A percentile compares a stretch with the other conserved stretches of the same genome.
These are phyloP conservation scores for Sordariomycetes sp. DNA, from an alignment of 2,329 filamentous ascomycete species.

Conservation along the genomic window DNA sequence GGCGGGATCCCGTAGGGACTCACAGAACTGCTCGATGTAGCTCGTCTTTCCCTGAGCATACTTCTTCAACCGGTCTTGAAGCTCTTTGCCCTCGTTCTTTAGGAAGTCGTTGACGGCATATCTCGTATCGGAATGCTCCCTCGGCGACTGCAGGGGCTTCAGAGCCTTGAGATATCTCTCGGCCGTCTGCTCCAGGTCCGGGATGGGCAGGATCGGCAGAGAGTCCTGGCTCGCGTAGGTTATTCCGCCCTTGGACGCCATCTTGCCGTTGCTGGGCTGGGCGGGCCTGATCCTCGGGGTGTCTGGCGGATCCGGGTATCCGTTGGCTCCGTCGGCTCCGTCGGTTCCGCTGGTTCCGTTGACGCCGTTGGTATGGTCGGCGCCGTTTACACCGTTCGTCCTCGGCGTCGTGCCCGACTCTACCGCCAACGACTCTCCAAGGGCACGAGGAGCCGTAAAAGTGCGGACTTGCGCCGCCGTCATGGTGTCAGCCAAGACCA, in stretches of 20 bases:
- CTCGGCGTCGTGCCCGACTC: neutral
- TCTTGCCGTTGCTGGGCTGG: neutral
- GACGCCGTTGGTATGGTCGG: neutral
- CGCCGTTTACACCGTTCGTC: constrained; percentile 1
- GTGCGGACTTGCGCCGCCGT: constrained; percentile 24
- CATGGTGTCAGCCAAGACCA: constrained; percentile 8
- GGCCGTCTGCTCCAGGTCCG: constrained; percentile 67
- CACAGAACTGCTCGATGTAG: constrained; percentile 98
- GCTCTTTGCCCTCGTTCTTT: constrained; percentile 61
- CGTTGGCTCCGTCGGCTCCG: constrained; percentile 2
- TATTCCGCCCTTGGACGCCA: constrained; percentile 38
- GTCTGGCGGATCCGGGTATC: neutral
- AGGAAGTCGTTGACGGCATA: constrained; percentile 76
- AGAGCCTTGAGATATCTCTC: constrained; percentile 69
- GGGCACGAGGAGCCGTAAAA: constrained; percentile 51
- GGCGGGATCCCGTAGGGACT: constrained; percentile 19
- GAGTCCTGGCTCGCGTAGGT: constrained; percentile 85
- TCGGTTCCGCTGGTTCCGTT: constrained; percentile 1
- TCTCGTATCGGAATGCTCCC: constrained; percentile 74
- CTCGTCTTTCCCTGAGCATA: constrained; percentile 87
- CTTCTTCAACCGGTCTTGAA: constrained; percentile 80
- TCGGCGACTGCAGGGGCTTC: constrained; percentile 63
- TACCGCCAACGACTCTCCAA: constrained; percentile 51
- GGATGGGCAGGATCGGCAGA: constrained; percentile 85
- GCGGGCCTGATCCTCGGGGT: neutral